These are phyloP conservation scores for Solanum sejunctum DNA, from an alignment of 257 asterid genomes.

Conservation along the genomic window DNA sequence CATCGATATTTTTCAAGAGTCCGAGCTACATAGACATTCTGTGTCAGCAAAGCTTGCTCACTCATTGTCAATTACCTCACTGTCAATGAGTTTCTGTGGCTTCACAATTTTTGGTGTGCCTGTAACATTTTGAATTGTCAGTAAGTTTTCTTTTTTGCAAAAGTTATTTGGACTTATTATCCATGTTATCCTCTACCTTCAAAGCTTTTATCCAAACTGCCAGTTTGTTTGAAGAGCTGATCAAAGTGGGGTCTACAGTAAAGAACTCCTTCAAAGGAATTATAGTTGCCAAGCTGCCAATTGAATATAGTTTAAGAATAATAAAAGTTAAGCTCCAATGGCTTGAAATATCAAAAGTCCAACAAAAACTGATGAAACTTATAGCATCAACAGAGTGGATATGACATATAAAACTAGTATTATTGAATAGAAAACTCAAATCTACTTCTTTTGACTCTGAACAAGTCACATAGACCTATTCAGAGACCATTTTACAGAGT, in stretches of 20 bases:
- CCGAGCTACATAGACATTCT: neutral
- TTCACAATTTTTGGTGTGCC: constrained; percentile 92
- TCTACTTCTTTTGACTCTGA: neutral
- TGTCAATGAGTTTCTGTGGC: constrained; percentile 53
- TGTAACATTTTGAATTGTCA: constrained; percentile 7
- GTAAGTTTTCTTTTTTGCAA: neutral
- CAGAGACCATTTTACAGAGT: neutral
- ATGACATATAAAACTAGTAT: neutral
- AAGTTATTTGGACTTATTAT: neutral
- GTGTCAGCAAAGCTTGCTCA: neutral
- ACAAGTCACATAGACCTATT: neutral
- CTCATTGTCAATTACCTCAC: constrained; percentile 36
- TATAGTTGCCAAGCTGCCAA: constrained; percentile 77
- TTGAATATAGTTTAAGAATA: neutral
- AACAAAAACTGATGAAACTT: neutral
- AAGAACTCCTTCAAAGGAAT: constrained; percentile 94
- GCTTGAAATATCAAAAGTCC: neutral
- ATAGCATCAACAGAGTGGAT: neutral
- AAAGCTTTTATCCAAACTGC: constrained; percentile 89
- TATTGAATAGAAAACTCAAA: neutral
- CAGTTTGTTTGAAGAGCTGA: constrained; percentile 95
- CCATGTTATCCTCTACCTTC: constrained; percentile 43
- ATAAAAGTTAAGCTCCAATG: neutral
- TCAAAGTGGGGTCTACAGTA: constrained; percentile 99
- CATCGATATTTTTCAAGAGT: neutral